These are phyloP conservation scores for Colletotrichum chlorophyti DNA, from an alignment of 2,329 filamentous ascomycete genomes.

Conservation along the genomic window DNA sequence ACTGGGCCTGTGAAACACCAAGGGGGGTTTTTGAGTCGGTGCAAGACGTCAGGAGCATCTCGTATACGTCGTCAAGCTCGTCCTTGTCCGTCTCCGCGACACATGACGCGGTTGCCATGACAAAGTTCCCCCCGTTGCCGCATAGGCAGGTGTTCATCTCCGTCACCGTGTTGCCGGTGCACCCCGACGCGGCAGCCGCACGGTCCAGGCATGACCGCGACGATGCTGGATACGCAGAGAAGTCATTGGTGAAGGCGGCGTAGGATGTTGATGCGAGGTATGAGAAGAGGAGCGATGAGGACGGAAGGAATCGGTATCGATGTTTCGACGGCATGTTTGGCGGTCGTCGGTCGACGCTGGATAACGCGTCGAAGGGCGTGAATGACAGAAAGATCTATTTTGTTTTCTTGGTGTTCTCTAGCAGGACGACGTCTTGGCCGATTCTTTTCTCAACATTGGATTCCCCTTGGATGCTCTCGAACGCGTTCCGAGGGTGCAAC, in stretches of 20 bases:
- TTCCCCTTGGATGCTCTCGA: not conserved
- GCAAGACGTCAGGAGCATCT: conserved; percentile 52
- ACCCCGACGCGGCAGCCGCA: conserved; percentile 17
- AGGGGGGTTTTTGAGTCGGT: conserved; percentile 51
- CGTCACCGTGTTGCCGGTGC: conserved; percentile 15
- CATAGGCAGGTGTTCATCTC: conserved; percentile 23
- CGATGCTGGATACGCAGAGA: conserved; percentile 12
- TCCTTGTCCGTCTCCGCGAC: conserved; percentile 43
- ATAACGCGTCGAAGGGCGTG: conserved; percentile 1
- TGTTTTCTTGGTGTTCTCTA: conserved; percentile 1
- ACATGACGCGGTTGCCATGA: conserved; percentile 54
- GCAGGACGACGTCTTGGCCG: not conserved
- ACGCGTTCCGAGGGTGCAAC: not conserved
- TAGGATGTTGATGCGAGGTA: conserved; percentile 7
- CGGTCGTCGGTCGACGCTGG: conserved; percentile 7
- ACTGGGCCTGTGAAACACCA: conserved; percentile 48
- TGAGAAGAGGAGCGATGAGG: conserved; percentile 14
- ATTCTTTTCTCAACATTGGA: conserved; percentile 8
- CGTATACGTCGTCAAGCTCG: conserved; percentile 51
- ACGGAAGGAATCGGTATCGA: conserved; percentile 6
- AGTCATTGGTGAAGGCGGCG: conserved; percentile 18
- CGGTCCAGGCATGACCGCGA: conserved; percentile 16
- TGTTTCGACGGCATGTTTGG: conserved; percentile 17
- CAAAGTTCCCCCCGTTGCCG: conserved; percentile 47
- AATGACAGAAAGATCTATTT: no score